Conservation (phyloP, 495 filamentous ascomycete genomes). For the Chaetomium tenue region DNA sequence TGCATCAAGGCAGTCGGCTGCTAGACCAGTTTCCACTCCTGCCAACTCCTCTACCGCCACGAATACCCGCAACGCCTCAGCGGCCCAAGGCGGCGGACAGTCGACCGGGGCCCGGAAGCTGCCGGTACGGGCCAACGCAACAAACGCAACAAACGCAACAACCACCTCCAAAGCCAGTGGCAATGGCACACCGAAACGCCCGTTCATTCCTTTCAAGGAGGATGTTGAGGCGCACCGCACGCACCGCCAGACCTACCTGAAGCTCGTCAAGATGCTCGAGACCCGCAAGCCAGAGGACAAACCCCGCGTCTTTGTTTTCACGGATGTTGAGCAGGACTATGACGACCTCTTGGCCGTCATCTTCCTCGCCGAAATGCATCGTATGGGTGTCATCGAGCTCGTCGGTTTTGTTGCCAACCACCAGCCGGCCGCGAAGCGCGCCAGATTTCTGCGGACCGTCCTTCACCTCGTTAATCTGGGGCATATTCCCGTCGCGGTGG, state of each 20-base stretch:
- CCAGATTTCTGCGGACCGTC: slow-evolving; percentile 22
- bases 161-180: too few species aligned
- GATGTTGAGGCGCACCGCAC: background rate
- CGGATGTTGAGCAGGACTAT: slow-evolving; percentile 29
- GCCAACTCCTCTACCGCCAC: too few species aligned
- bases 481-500: slow-evolving; percentile 16
- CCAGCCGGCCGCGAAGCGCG: slow-evolving; percentile 11
- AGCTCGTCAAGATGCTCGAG: slow-evolving; percentile 13
- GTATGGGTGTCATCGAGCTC: slow-evolving; percentile 25
- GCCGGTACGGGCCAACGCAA: background rate
- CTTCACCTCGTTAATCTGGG: slow-evolving; percentile 16
- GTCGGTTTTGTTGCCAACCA: slow-evolving; percentile 27
- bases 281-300: slow-evolving; percentile 14
- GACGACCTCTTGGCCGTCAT: slow-evolving; percentile 28
- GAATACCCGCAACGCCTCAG: too few species aligned
- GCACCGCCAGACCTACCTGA: slow-evolving; percentile 2
- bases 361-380: slow-evolving; percentile 30
- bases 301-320: slow-evolving; percentile 24
- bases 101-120: background rate
- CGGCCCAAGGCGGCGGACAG: background rate
- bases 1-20: too few species aligned
- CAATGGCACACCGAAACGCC: background rate
- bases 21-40: too few species aligned
- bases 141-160: background rate
- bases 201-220: slow-evolving; percentile 3